These are phyloP conservation scores for Pisolithus orientalis DNA, from an alignment of 768 basidiomycete genomes.

Conservation along the genomic window DNA sequence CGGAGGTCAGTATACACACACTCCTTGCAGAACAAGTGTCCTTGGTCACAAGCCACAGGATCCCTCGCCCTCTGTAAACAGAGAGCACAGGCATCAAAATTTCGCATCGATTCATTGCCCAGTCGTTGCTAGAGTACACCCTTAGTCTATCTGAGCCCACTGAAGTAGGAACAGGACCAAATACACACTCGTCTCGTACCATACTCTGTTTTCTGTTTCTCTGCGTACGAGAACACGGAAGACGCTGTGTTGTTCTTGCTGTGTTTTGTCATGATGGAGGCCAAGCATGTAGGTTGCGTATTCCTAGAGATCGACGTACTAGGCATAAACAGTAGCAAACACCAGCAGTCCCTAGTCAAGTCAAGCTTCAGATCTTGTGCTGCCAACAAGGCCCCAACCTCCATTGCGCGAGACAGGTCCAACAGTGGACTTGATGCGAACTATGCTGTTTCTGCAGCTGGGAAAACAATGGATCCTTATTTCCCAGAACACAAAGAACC, in stretches of 20 bases:
- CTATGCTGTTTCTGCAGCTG: constrained; percentile 38
- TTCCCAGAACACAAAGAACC: constrained; percentile 43
- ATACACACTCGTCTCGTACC: constrained; percentile 66
- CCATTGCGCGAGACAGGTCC: constrained; percentile 34
- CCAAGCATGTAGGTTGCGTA: neutral
- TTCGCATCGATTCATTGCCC: constrained; percentile 89
- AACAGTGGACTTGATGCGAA: constrained; percentile 36
- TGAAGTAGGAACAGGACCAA: neutral
- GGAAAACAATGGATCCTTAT: constrained; percentile 43
- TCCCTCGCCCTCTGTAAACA: constrained; percentile 82
- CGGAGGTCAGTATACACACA: constrained; percentile 83
- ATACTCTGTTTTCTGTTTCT: constrained; percentile 75
- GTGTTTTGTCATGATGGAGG: constrained; percentile 70
- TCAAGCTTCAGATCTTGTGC: neutral
- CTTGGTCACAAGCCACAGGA: constrained; percentile 76
- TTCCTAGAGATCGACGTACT: too few species aligned
- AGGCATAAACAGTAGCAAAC: too few species aligned
- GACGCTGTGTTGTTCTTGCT: constrained; percentile 89
- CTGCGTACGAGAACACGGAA: constrained; percentile 85
- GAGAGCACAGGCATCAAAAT: constrained; percentile 85
- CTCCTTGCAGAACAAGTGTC: constrained; percentile 95
- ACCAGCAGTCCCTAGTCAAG: too few species aligned
- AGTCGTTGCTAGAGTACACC: constrained; percentile 23
- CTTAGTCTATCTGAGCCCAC: constrained; percentile 1
- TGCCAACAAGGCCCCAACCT: constrained; percentile 12